Base-by-base conservation (phyloP, 2,329 filamentous ascomycete species). In the Penicillium sp. region DNA sequence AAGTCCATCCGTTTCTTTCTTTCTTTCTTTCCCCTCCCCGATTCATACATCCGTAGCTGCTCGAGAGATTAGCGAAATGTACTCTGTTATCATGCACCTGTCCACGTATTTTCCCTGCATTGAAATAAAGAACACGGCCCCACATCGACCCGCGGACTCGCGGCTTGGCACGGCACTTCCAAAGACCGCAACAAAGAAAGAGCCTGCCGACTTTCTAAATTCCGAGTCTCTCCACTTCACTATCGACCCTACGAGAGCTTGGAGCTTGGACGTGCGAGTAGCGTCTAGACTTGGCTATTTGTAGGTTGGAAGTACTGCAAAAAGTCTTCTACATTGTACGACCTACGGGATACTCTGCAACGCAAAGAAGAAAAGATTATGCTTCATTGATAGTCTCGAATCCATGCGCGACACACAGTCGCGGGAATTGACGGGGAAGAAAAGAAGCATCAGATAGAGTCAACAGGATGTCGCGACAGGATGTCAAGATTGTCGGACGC, bases 61-160 rank as follows among this genome's bases (percentile, higher is more conserved):
- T 41, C 21, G 34, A 47, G 44, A 33, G 43, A 39, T 51, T 49
- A 54, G 52, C 52, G 52, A 54, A 50, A 47, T 47, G 46, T 41
- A 54, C 31, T 18, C 18, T 18, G 36, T 39, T 39, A 21, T 12
- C 13, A 6, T 39, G 6, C 34, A 21, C 8, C 8, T 10, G 12
- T 21, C 16, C 16, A 38, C 16, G 8, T 21, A 36, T 18, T 21
- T 21, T 21, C 34, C n/a, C n/a, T 16, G 34, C 34, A 36, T 36
- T 15, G 34, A 9, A 36, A 9, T 36, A 38, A 38, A 38, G 34
- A 21, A 21, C 34, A 21, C 34, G 34, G 34, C 34, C 34, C 34
- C 34, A 15, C 34, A n/a, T 12, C 23, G 39, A 28, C 7, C 39
- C 39, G 41, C 24, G 23, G 13, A n/a, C n/a, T n/a, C 41, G 16